Conservation (phyloP, 129 eudicot genomes). For the Flaveria bidentis region DNA sequence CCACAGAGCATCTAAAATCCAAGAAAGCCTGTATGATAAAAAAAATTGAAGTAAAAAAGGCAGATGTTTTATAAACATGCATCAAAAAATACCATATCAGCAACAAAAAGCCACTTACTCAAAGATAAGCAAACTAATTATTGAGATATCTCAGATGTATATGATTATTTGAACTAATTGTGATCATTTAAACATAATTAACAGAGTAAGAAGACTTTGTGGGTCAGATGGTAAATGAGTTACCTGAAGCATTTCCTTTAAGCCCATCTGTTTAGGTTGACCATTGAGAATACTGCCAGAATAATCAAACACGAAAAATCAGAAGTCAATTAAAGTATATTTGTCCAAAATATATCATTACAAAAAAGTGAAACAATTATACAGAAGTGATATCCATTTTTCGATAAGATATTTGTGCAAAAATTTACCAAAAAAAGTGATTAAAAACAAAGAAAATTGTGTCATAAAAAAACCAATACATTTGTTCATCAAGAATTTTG, state of each 20-base stretch:
- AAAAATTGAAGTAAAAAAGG: not conserved
- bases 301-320: constrained; percentile 22
- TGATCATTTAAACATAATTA: not conserved
- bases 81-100: not conserved
- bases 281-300: constrained; percentile 80
- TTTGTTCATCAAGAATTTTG: constrained; percentile 14
- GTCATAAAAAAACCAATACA: not conserved
- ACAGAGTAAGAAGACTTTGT: not conserved
- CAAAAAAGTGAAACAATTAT: not conserved
- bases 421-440: not conserved
- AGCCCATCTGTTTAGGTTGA: constrained; percentile 91
- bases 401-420: not conserved
- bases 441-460: not conserved
- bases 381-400: not conserved
- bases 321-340: not conserved
- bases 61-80: not conserved
- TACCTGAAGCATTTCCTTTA: constrained; percentile 92
- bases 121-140: not conserved
- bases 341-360: not conserved
- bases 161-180: constrained; percentile 4
- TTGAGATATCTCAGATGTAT: constrained; percentile 1
- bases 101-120: not conserved
- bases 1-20: constrained; percentile 89
- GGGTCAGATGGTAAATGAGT: constrained; percentile 14
- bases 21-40: constrained; percentile 68